A percentile compares a stretch with the other conserved stretches of the same genome.
Evolutionary conservation across 148 eudicot species (phyloP).

Genomic region (Polygonum aviculare): DNA sequence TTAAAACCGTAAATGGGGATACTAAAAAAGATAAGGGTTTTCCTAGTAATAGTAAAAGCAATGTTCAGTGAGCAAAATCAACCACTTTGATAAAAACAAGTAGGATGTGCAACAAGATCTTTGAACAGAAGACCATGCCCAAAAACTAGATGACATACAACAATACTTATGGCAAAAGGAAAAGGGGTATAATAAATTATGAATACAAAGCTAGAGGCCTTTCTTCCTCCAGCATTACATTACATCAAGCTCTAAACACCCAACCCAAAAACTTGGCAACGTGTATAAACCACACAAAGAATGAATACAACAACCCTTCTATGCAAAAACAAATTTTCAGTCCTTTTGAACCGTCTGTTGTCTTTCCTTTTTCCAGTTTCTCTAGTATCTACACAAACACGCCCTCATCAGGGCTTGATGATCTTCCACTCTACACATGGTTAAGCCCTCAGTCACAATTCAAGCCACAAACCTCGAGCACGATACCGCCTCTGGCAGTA

Average conservation of each 20-base stretch:
- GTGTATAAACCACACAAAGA: constrained; percentile 29
- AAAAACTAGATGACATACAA: not conserved
- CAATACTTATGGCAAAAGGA: not conserved
- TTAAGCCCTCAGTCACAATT: constrained; percentile 45
- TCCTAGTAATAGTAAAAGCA: no score
- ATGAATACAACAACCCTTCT: constrained; percentile 18
- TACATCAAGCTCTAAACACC: constrained; percentile 22
- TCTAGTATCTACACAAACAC: constrained; percentile 22
- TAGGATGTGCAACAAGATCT: not conserved
- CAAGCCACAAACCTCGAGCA: constrained; percentile 89
- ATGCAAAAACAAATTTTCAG: constrained; percentile 22
- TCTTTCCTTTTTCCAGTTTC: not conserved
- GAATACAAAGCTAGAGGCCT: not conserved
- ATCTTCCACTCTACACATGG: not conserved
- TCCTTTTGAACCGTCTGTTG: not conserved
- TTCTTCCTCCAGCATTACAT: no score
- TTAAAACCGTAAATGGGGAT: no score
- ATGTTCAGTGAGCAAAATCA: no score
- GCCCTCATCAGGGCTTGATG: constrained; percentile 5
- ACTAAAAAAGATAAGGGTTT: no score
- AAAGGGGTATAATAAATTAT: not conserved
- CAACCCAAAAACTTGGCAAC: constrained; percentile 3
- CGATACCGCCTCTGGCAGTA: constrained; percentile 50
- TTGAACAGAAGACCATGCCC: not conserved
- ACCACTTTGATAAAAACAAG: no score